Evolutionary conservation across 2,329 filamentous ascomycete species (phyloP), one percentile per base, ranked within the genome.

Genomic region (Mycosphaerella arachidis): DNA sequence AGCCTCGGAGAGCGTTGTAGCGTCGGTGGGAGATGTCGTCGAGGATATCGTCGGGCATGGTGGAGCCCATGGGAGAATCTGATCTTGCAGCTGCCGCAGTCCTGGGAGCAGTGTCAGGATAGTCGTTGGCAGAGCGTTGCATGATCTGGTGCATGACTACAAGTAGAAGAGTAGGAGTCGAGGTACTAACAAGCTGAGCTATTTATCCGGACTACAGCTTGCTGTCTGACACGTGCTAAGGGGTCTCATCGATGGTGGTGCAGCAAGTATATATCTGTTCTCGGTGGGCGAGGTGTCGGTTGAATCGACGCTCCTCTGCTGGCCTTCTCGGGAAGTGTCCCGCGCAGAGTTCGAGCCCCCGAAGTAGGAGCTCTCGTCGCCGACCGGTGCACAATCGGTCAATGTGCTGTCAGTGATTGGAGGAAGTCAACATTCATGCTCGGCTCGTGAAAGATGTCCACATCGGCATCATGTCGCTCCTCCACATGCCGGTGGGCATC

Each of bases 11-110:
- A 56, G 91, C 90, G 74, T 99, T 99, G 76, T 89, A 97, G 74
- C 94, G 88, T 70, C 94, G 84, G 74, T 99, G 94, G 46, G 94
- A 96, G 71, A 99, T 97, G 75, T 99, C 93, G 80, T 97, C 87
- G 54, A 99, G 86, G 57, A 81, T 76, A 18, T 76, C 75, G 62
- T 80, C 77, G 20, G 77, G 72, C 79, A 81, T 81, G 63, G 57
- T 67, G 56, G 55, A 37, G 63, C 61, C 50, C 30, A 62, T 52
- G 40, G 60, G 62, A 43, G 63, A 64, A 37, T 62, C 60, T 24
- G 60, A 53, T 54, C 63, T 59, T 45, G 58, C 55, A 51, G 61
- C 56, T 61, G 64, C 48, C 13, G 60, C 51, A 24, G 48, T 50
- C 40, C 40, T 43, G 40, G 40, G 40, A 43, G 40, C 40, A 35